Evolutionary conservation across 208 protist genomes (phyloP).

Genomic region (Spironucleus salmonicida): DNA sequence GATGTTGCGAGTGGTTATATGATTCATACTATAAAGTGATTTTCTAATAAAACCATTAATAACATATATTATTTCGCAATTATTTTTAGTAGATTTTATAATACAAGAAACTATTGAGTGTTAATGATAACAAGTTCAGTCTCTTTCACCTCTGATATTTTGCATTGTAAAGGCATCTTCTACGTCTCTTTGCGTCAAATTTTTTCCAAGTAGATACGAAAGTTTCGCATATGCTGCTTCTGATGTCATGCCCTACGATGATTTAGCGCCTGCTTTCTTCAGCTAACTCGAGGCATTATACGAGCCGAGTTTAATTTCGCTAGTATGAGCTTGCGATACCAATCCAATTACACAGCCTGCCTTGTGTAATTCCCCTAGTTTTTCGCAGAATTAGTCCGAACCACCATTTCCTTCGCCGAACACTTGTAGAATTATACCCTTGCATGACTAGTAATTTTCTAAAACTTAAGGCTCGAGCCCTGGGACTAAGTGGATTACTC

Average conservation of each 20-base stretch:
- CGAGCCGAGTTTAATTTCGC: constrained; percentile 45
- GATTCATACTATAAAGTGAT: no score
- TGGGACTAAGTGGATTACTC: constrained; percentile 54
- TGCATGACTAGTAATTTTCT: constrained; percentile 20
- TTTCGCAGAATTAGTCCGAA: constrained; percentile 42
- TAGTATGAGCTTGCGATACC: constrained; percentile 50
- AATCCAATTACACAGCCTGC: constrained; percentile 62
- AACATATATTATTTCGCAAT: no score
- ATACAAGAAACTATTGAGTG: no score
- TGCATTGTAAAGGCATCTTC: no score
- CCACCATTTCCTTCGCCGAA: constrained; percentile 77
- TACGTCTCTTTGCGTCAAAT: no score
- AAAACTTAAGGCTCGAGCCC: constrained; percentile 45
- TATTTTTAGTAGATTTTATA: no score
- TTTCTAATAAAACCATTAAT: no score
- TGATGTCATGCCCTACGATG: constrained; percentile 21
- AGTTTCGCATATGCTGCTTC: constrained; percentile 34
- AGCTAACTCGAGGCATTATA: constrained; percentile 53
- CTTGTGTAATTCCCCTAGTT: constrained; percentile 31
- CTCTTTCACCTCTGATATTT: no score
- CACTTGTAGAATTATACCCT: constrained; percentile 63
- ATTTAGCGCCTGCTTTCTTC: background rate
- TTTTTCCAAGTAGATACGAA: no score
- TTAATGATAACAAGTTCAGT: no score
- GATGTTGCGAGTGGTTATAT: no score